These are phyloP conservation scores for Protomyces inouyei DNA, from an alignment of 1,139 yeast species.

Conservation along the genomic window DNA sequence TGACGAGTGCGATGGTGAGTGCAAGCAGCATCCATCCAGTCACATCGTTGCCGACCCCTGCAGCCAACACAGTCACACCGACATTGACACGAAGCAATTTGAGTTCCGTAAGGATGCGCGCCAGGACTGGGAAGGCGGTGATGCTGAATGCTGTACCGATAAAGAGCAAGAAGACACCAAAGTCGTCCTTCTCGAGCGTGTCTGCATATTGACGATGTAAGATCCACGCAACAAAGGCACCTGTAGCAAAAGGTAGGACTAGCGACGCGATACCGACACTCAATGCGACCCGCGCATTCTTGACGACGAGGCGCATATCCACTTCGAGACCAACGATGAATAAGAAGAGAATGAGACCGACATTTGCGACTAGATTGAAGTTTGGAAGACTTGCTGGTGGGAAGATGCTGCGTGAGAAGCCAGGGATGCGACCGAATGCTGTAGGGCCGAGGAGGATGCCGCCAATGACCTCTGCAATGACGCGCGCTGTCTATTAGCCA, in stretches of 20 bases:
- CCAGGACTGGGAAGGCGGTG: constrained; percentile 79
- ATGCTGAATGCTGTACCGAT: constrained; percentile 56
- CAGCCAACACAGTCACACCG: constrained; percentile 73
- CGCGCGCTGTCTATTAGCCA: constrained; percentile 2
- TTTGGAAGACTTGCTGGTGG: constrained; percentile 60
- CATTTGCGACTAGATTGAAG: constrained; percentile 59
- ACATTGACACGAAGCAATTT: constrained; percentile 65
- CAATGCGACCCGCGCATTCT: constrained; percentile 56
- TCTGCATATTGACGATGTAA: constrained; percentile 52
- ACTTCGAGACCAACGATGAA: constrained; percentile 76
- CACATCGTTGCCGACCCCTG: constrained; percentile 74
- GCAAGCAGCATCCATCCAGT: constrained; percentile 80
- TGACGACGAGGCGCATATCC: constrained; percentile 58
- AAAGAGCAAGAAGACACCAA: constrained; percentile 34
- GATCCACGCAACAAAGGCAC: constrained; percentile 66
- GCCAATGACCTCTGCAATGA: constrained; percentile 44
- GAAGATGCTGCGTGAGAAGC: constrained; percentile 59
- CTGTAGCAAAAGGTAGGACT: constrained; percentile 73
- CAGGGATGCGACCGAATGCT: constrained; percentile 59
- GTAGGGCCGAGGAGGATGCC: constrained; percentile 69
- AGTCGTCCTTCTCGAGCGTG: constrained; percentile 35
- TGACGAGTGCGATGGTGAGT: constrained; percentile 67
- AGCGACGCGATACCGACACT: constrained; percentile 65
- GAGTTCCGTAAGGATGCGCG: constrained; percentile 68
- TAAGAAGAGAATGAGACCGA: constrained; percentile 64